A percentile compares a stretch with the other conserved stretches of the same genome.
Conservation (phyloP, 495 filamentous ascomycete species). For the Aspergillus incahuasiensis region DNA sequence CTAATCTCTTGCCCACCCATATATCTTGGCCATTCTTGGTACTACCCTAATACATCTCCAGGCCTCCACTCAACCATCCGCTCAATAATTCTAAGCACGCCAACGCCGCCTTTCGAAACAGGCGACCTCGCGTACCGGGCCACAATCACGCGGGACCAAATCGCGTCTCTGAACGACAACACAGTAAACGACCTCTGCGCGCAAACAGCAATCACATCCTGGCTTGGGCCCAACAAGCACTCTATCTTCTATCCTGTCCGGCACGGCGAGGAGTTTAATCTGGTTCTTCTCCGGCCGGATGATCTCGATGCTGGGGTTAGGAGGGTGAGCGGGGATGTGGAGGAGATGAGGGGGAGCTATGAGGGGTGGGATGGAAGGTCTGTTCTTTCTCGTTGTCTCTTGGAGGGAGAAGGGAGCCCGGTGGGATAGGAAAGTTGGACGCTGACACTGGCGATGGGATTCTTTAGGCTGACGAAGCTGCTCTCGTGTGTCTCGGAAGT, state of each 20-base stretch:
- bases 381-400: too few relatives aligned
- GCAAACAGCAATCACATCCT: conserved; percentile 24
- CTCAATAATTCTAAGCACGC: conserved; percentile 33
- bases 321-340: conserved; percentile 2
- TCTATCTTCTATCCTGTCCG: conserved; percentile 57
- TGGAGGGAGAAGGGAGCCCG: too few relatives aligned
- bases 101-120: conserved; percentile 43
- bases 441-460: too few relatives aligned
- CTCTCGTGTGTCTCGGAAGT: conserved; percentile 16
- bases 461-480: conserved; percentile 16
- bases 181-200: conserved; percentile 9
- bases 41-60: conserved; percentile 15
- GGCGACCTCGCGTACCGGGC: conserved; percentile 62
- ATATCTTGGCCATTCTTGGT: not conserved
- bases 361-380: conserved; percentile 14
- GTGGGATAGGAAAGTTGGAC: too few relatives aligned
- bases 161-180: conserved; percentile 8
- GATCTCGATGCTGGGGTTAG: conserved; percentile 40
- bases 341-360: conserved; percentile 14
- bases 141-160: conserved; percentile 18
- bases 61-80: conserved; percentile 21
- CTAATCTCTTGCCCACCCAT: not conserved
- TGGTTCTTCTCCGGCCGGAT: conserved; percentile 61
- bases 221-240: conserved; percentile 58
- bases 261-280: conserved; percentile 53